phyloP scores from a whole-genome alignment of 345 rosid genomes.

The Eucalyptus albens region DNA sequence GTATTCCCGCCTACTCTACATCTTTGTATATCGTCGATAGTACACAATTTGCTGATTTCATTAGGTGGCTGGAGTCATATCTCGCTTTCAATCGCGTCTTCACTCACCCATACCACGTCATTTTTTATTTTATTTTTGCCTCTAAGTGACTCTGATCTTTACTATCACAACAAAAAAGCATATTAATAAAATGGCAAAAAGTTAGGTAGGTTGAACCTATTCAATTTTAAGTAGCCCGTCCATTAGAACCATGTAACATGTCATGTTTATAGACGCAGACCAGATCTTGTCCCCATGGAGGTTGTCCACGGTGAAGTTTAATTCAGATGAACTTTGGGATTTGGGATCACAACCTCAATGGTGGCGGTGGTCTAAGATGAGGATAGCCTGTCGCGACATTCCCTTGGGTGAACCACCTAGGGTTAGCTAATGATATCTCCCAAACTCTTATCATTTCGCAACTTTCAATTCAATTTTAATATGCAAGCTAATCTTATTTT shows the following conservation, averaged over 20 bases:
- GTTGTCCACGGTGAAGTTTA: background rate
- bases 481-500: background rate
- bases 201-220: background rate
- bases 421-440: background rate
- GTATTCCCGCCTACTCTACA: background rate
- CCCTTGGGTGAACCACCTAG: background rate
- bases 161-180: background rate
- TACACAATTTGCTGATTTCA: background rate
- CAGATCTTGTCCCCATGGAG: background rate
- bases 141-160: background rate
- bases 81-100: background rate
- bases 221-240: background rate
- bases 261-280: background rate
- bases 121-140: background rate
- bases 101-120: background rate
- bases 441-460: background rate
- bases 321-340: background rate
- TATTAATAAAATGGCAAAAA: background rate
- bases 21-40: background rate
- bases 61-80: background rate
- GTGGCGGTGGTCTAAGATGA: background rate
- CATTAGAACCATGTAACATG: background rate
- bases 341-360: background rate
- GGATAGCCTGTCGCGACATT: background rate
- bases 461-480: background rate